These are phyloP conservation scores for Flaveria linearis DNA, from an alignment of 129 eudicot species.

Conservation along the genomic window DNA sequence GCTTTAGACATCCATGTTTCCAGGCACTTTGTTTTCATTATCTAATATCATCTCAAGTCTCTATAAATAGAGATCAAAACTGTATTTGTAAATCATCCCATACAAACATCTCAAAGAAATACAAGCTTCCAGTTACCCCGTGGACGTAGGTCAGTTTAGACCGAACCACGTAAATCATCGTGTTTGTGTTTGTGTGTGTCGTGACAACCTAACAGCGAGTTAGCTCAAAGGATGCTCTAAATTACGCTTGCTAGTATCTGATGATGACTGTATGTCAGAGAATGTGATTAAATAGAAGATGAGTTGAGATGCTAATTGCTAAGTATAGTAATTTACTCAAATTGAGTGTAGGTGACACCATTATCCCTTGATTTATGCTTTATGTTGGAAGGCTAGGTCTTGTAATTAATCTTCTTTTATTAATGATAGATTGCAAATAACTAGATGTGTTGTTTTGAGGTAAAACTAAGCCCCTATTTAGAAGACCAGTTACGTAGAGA, in stretches of 20 bases:
- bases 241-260: neutral
- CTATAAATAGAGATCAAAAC: too few relatives aligned
- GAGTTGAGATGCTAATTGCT: neutral
- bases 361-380: conserved; percentile 1
- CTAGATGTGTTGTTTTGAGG: conserved; percentile 10
- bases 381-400: neutral
- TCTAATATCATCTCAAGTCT: too few relatives aligned
- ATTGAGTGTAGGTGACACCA: neutral
- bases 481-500: neutral
- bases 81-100: too few relatives aligned
- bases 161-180: too few relatives aligned
- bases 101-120: too few relatives aligned
- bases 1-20: too few relatives aligned
- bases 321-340: conserved; percentile 3
- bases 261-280: neutral
- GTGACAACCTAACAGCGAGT: too few relatives aligned
- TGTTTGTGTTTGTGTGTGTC: too few relatives aligned
- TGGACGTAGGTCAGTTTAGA: too few relatives aligned
- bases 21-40: too few relatives aligned
- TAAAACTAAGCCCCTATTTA: neutral
- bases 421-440: neutral
- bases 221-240: neutral
- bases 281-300: neutral
- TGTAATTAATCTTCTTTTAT: neutral
- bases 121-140: too few relatives aligned